Base-by-base conservation (phyloP, 2,329 filamentous ascomycete genomes). In the Talaromyces sp. region DNA sequence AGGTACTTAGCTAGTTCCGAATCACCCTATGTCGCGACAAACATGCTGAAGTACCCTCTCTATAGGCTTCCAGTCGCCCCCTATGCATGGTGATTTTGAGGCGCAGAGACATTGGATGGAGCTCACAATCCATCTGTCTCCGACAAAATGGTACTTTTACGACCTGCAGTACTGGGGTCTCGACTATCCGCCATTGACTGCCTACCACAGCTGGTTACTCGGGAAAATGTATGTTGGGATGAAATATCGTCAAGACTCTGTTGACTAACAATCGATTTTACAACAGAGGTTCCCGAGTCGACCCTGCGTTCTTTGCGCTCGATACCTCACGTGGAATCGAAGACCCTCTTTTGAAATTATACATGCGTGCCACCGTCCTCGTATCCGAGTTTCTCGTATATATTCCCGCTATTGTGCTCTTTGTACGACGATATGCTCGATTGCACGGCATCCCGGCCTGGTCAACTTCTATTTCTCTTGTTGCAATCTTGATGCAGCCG, bases 21-120 rank as follows among this genome's bases (percentile, higher is more conserved):
- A 61, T 54, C 54, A 51, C 31, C 51, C 41, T 43, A 29, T 29
- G 31, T 21, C 7, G 9, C 3, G 1, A 53, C 3, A 53, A 32
- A 62, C 52, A 53, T 48, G 24, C 46, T 56, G 10, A 57, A 58
- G 14, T 46, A 8, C 24, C 9, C 2, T 68, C 32, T 29, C 24
- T 43, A 2, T 63, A 92, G 90, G 93, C 59, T 90, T 88, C 69
- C 80, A 88, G 61, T 85, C 85, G 62, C 92, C 92, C 38, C 94
- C 94, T 6, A 92, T 97, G 86, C 90, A 92, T 71, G 94, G 94
- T 65, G 94, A 99, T 75, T 99, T 96, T 77, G 94, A 99, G 79
- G 94, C 95, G 3, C 94, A 99, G 75, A 82, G 94, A 68, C 94
- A 99, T 75, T 99, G 94, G 94, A 96, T 99, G 92, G 94, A 99